Evolutionary conservation across 163 green algal species (phyloP).

Genomic region (Chloroidium sp.): DNA sequence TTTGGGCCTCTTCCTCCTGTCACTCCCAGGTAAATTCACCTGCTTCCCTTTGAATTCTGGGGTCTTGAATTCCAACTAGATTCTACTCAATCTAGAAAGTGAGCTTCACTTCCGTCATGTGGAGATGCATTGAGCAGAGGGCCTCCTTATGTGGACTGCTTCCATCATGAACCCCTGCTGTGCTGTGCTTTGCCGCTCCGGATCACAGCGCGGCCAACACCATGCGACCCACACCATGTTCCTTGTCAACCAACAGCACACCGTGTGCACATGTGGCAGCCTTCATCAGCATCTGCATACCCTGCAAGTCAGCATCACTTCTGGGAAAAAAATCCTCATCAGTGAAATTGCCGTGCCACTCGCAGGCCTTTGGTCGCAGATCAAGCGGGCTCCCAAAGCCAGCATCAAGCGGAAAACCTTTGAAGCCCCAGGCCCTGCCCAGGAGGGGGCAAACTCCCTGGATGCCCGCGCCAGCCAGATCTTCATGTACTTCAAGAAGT

Average conservation of each 20-base stretch:
- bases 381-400: constrained; percentile 89
- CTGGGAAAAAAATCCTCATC: not conserved
- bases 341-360: not conserved
- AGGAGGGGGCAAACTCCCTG: constrained; percentile 40
- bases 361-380: constrained; percentile 87
- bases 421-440: constrained; percentile 60
- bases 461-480: constrained; percentile 50
- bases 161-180: no score
- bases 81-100: no score
- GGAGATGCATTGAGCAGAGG: no score
- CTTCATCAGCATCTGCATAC: not conserved
- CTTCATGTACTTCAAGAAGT: constrained; percentile 74
- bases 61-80: not conserved
- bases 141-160: no score
- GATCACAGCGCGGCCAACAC: not conserved
- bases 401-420: constrained; percentile 73
- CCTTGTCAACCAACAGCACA: not conserved
- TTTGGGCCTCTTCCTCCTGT: constrained; percentile 84
- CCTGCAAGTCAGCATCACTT: not conserved
- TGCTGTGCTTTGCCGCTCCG: no score
- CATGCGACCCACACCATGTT: not conserved
- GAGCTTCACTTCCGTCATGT: no score
- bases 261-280: not conserved
- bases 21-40: constrained; percentile 57
- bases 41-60: not conserved